phyloP scores from a whole-genome alignment of 169 alveolate species.

The Plasmodium relictum region DNA sequence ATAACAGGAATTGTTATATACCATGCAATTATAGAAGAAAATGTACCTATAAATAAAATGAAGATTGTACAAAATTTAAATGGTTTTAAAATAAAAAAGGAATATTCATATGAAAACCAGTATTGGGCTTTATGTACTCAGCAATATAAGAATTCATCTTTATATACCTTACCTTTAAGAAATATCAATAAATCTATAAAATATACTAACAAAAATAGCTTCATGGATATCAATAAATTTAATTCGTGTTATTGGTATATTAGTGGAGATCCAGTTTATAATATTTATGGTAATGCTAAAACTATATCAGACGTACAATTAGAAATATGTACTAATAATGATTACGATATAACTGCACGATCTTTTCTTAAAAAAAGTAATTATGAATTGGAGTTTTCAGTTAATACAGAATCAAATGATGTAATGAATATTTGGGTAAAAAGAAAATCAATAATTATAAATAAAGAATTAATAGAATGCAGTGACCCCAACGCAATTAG shows the following conservation, averaged over 20 bases:
- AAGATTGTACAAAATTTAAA: constrained; percentile 55
- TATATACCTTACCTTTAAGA: constrained; percentile 53
- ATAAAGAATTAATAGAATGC: constrained; percentile 57
- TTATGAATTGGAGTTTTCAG: constrained; percentile 57
- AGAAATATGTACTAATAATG: constrained; percentile 62
- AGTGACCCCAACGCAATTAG: background rate
- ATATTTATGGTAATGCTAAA: constrained; percentile 75
- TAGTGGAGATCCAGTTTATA: constrained; percentile 76
- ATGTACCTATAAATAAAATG: constrained; percentile 13
- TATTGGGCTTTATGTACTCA: constrained; percentile 63
- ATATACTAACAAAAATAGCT: constrained; percentile 31
- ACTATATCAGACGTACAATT: constrained; percentile 67
- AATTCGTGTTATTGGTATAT: constrained; percentile 41
- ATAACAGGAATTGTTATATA: constrained; percentile 61
- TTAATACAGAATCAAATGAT: constrained; percentile 45
- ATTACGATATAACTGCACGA: constrained; percentile 23
- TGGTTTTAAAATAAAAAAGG: constrained; percentile 62
- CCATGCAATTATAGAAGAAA: constrained; percentile 25
- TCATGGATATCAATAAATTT: background rate
- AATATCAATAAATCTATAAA: constrained; percentile 53
- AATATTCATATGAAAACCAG: constrained; percentile 41
- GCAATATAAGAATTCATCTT: constrained; percentile 39
- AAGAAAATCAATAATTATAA: constrained; percentile 74
- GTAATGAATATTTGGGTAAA: constrained; percentile 71
- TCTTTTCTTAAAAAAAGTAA: constrained; percentile 63